These are phyloP conservation scores for Emiliania huxleyi DNA, from an alignment of 78 protist species.

Conservation along the genomic window DNA sequence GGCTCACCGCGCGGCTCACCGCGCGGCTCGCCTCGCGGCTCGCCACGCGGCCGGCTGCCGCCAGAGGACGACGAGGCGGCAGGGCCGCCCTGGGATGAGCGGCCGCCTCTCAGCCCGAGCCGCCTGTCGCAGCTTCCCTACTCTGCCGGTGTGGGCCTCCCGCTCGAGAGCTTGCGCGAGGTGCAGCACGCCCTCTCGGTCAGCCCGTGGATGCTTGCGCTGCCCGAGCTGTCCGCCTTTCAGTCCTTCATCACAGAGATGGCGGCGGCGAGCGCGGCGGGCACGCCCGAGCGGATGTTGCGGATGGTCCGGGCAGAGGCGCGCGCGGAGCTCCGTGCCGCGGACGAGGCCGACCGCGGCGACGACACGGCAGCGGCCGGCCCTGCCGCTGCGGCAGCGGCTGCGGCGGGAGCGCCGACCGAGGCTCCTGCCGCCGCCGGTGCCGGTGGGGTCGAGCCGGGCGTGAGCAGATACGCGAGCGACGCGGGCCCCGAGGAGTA, in stretches of 20 bases:
- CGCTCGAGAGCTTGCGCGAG: not conserved
- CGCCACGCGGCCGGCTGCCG: too few relatives aligned
- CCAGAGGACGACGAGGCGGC: too few relatives aligned
- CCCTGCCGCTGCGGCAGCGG: too few relatives aligned
- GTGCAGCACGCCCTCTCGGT: not conserved
- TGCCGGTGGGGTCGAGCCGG: too few relatives aligned
- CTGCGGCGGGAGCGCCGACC: not conserved
- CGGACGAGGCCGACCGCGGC: not conserved
- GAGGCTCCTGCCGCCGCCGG: too few relatives aligned
- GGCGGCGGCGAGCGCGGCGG: not conserved
- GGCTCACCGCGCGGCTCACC: too few relatives aligned
- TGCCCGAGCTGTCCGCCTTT: not conserved
- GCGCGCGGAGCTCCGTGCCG: not conserved
- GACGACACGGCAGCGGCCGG: too few relatives aligned
- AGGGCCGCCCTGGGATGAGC: too few relatives aligned
- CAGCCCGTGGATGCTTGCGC: not conserved
- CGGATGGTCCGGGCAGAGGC: not conserved
- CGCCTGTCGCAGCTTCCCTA: not conserved
- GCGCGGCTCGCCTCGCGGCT: too few relatives aligned
- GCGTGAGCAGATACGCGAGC: not conserved
- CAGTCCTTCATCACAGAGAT: not conserved
- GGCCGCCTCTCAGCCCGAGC: too few relatives aligned
- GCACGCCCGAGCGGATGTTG: not conserved
- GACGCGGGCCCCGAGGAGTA: not conserved
- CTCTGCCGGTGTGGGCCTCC: not conserved